Conservation (phyloP, 257 asterid genomes). For the Solanum corneliomulleri region DNA sequence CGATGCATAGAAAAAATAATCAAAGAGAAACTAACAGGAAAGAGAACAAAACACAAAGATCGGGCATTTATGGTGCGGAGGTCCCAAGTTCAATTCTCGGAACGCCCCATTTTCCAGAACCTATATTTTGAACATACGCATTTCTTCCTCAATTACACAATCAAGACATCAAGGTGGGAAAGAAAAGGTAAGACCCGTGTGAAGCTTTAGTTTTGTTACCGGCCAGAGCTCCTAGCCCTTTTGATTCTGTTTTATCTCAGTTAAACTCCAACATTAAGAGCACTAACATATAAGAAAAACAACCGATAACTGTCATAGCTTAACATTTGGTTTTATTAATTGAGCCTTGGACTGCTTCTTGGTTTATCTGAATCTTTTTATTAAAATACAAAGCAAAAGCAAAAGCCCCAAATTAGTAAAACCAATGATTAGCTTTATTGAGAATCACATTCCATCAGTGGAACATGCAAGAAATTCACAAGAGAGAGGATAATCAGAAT, state of each 20-base stretch:
- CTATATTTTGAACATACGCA: not conserved
- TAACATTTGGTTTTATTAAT: not conserved
- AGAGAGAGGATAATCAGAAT: not conserved
- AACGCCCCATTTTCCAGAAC: conserved; percentile 35
- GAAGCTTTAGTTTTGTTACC: no score
- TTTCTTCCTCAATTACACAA: not conserved
- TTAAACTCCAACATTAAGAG: not conserved
- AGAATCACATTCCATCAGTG: not conserved
- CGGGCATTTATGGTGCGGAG: conserved; percentile 14
- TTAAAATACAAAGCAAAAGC: not conserved
- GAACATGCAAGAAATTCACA: not conserved
- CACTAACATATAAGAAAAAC: not conserved
- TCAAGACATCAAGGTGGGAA: not conserved
- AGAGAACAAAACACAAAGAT: not conserved
- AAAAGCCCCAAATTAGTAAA: not conserved
- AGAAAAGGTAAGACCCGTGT: no score
- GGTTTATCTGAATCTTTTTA: not conserved
- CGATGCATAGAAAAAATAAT: not conserved
- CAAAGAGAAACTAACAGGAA: not conserved
- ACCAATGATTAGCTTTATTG: not conserved
- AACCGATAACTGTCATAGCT: not conserved
- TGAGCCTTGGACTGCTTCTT: not conserved
- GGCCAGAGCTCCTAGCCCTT: no score
- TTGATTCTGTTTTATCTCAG: no score
- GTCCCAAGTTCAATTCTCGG: conserved; percentile 90